phyloP scores from a whole-genome alignment of 257 asterid genomes.

The Jaltomata sinuosa region DNA sequence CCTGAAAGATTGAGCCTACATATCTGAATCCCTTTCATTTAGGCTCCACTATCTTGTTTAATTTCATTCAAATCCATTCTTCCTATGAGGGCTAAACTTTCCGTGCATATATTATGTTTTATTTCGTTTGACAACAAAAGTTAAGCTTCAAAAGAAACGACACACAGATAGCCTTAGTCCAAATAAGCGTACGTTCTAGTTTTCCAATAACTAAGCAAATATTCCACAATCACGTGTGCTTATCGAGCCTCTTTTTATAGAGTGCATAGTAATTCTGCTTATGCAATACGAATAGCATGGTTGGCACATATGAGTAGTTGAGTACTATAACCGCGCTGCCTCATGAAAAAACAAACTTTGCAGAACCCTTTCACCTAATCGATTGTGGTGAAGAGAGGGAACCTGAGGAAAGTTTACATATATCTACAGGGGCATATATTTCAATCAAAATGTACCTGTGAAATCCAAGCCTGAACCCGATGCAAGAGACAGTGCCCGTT shows the following conservation, averaged over 20 bases:
- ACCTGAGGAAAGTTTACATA: not conserved
- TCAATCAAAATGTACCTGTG: slow-evolving; percentile 29
- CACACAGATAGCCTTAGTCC: not conserved
- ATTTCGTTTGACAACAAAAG: not conserved
- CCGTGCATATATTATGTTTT: not conserved
- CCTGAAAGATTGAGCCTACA: not conserved
- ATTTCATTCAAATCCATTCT: not conserved
- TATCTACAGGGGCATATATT: not conserved
- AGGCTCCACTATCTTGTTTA: not conserved
- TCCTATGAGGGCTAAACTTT: not conserved
- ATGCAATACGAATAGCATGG: not conserved
- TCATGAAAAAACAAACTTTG: not conserved
- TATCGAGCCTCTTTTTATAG: not conserved
- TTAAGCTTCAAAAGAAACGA: not conserved
- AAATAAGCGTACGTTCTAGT: not conserved
- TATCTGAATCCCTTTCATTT: not conserved
- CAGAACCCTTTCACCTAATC: not conserved
- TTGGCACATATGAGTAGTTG: not conserved
- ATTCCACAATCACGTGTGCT: not conserved
- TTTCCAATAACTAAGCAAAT: not conserved
- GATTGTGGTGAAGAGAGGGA: not conserved
- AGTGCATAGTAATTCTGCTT: not conserved
- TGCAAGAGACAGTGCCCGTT: slow-evolving; percentile 20
- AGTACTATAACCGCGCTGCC: not conserved
- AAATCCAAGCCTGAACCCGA: slow-evolving; percentile 30